Base-by-base conservation (phyloP, 768 basidiomycete species). In the Daedalea quercina region DNA sequence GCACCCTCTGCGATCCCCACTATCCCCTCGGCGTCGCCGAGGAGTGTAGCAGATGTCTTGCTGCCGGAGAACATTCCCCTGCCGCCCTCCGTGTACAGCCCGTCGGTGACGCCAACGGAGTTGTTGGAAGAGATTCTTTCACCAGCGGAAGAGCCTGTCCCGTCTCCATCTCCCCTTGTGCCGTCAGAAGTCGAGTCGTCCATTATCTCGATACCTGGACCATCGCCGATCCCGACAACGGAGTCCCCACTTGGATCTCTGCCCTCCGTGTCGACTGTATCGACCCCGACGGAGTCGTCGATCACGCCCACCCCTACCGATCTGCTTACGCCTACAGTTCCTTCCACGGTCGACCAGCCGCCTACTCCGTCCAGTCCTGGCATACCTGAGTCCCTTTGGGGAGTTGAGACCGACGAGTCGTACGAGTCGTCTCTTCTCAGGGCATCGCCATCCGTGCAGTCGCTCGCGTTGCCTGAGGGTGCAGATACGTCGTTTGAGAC, bases 391-490 rank as follows among this genome's bases (percentile, higher is more conserved):
- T 73, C 76, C 42, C 59, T 72, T 23, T 90, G 86, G 84, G 81
- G 77, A 2, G 65, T 75, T 2, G 82, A 82, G 60, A 84, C 82
- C 0, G 81, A 87, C 50, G 63, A 73, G 9, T 85, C 89, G 0
- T 91, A 85, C 56, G 88, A 90, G 20, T 90, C 90, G 0, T 86
- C 87, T 1, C 69, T 86, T n/a, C 70, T 92, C 22, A 73, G 70
- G 4, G 82, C 88, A 0, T 89, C 90, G 1, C 86, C 85, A 17
- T 84, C 85, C 20, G 70, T 79, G 3, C 74, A 69, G 44, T 73
- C 75, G 4, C 57, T 69, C 4, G 69, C 71, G 0, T 64, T 89
- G 42, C 80, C 77, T 1, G 87, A 91, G 42, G 77, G 74, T 3
- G 64, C 60, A 9, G 89, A 90, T 57, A 69, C 61, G 0, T 89